Conservation (phyloP, 2,329 filamentous ascomycete genomes). For the Clonostachys sp. region DNA sequence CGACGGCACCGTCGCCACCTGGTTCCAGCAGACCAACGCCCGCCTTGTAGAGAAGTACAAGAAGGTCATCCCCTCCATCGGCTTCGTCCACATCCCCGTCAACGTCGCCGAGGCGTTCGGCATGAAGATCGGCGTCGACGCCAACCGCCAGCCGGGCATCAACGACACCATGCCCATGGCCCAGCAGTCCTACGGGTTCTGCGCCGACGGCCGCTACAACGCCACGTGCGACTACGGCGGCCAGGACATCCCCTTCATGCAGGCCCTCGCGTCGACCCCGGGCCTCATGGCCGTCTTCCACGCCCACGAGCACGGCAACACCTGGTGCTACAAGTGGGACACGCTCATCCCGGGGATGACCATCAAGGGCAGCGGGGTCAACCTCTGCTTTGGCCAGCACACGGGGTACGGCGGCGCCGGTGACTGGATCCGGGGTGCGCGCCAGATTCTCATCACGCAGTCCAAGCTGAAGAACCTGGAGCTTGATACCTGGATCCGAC, state of each 20-base stretch:
- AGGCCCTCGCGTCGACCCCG: constrained; percentile 46
- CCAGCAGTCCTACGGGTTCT: constrained; percentile 38
- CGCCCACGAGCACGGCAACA: constrained; percentile 63
- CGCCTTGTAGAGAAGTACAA: constrained; percentile 15
- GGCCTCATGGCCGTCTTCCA: constrained; percentile 56
- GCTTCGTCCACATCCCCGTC: constrained; percentile 44
- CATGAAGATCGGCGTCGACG: constrained; percentile 22
- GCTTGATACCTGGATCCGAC: constrained; percentile 55
- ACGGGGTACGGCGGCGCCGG: constrained; percentile 69
- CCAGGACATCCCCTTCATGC: constrained; percentile 59
- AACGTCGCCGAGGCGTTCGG: constrained; percentile 34
- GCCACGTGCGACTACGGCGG: constrained; percentile 34
- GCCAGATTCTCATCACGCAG: constrained; percentile 47
- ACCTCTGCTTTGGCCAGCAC: constrained; percentile 58
- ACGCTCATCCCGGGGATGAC: constrained; percentile 23
- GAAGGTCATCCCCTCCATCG: constrained; percentile 35
- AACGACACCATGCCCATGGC: constrained; percentile 36
- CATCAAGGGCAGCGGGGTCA: constrained; percentile 33
- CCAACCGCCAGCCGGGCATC: constrained; percentile 34
- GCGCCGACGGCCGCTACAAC: constrained; percentile 28
- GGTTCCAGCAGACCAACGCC: constrained; percentile 30
- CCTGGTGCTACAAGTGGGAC: constrained; percentile 52
- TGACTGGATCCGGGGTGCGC: constrained; percentile 54
- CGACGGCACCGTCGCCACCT: constrained; percentile 33
- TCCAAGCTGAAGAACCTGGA: constrained; percentile 29